A percentile compares a stretch with the other conserved stretches of the same genome.
phyloP scores from a whole-genome alignment of 78 protist species.

The Cavenderia fasciculata region DNA sequence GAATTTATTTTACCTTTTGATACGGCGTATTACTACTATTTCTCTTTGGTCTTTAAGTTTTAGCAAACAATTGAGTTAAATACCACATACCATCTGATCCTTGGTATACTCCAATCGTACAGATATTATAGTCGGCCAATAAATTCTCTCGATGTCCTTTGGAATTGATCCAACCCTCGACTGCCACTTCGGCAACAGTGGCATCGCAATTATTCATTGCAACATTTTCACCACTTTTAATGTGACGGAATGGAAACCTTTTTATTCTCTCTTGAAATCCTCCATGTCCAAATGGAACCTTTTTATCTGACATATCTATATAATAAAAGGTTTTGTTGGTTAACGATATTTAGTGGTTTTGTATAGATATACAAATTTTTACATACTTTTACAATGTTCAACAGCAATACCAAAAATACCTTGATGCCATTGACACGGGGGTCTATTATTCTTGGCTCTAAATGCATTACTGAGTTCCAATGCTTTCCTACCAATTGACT shows the following conservation, averaged over 20 bases:
- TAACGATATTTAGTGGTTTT: background rate
- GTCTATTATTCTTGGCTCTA: background rate
- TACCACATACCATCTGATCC: conserved; percentile 44
- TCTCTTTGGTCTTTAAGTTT: too few relatives aligned
- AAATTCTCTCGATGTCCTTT: conserved; percentile 73
- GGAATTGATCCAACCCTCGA: conserved; percentile 75
- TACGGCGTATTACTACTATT: too few relatives aligned
- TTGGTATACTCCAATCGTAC: conserved; percentile 48
- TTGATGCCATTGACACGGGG: conserved; percentile 49
- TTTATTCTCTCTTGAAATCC: conserved; percentile 56
- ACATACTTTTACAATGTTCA: conserved; percentile 62
- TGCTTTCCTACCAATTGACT: conserved; percentile 53
- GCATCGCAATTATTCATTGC: conserved; percentile 24
- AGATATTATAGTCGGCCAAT: conserved; percentile 16
- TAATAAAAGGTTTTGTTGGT: background rate
- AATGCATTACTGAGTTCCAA: conserved; percentile 46
- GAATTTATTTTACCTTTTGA: too few relatives aligned
- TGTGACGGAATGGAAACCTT: conserved; percentile 20
- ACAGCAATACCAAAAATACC: conserved; percentile 22
- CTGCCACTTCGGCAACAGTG: conserved; percentile 24
- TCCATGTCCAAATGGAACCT: conserved; percentile 70
- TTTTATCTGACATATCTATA: conserved; percentile 66
- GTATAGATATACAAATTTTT: background rate
- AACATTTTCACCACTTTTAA: conserved; percentile 70
- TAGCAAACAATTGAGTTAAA: conserved; percentile 69